Evolutionary conservation across 805 yeast genomes (phyloP).

Genomic region (Dipodascus geniculatus): DNA sequence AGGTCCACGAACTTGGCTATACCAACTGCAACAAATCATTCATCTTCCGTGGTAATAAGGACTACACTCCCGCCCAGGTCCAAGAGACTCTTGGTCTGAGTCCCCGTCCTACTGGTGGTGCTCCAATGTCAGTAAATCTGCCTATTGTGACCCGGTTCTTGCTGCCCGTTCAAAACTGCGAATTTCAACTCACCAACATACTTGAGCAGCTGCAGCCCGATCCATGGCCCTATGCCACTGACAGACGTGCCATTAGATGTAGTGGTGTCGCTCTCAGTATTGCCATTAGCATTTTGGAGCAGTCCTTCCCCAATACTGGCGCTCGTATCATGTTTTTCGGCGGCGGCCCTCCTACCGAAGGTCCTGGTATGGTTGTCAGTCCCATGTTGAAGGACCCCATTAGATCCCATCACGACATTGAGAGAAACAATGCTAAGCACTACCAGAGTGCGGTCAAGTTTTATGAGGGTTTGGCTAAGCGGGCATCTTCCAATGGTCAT

Average conservation of each 20-base stretch:
- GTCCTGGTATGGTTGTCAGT: conserved; percentile 85
- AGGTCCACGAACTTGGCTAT: conserved; percentile 72
- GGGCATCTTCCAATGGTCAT: conserved; percentile 62
- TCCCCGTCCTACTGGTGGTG: conserved; percentile 8
- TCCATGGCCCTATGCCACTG: conserved; percentile 72
- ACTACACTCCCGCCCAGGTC: conserved; percentile 45
- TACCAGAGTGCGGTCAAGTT: conserved; percentile 76
- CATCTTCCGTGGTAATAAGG: conserved; percentile 84
- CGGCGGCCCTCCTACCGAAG: conserved; percentile 85
- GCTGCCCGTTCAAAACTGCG: conserved; percentile 58
- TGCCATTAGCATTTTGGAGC: conserved; percentile 68
- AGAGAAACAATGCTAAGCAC: conserved; percentile 77
- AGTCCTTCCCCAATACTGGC: conserved; percentile 69
- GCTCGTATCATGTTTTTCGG: conserved; percentile 81
- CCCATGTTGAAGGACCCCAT: conserved; percentile 84
- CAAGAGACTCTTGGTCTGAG: conserved; percentile 49
- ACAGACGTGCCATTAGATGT: conserved; percentile 69
- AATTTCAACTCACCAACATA: conserved; percentile 60
- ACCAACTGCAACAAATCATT: conserved; percentile 59
- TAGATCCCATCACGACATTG: conserved; percentile 90
- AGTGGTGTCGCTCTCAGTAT: conserved; percentile 84
- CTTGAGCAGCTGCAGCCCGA: conserved; percentile 61
- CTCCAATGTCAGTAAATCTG: conserved; percentile 7
- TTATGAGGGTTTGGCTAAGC: conserved; percentile 62
- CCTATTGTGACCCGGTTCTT: conserved; percentile 38